Conservation (phyloP, 345 rosid genomes). For the Geranium brycei region DNA sequence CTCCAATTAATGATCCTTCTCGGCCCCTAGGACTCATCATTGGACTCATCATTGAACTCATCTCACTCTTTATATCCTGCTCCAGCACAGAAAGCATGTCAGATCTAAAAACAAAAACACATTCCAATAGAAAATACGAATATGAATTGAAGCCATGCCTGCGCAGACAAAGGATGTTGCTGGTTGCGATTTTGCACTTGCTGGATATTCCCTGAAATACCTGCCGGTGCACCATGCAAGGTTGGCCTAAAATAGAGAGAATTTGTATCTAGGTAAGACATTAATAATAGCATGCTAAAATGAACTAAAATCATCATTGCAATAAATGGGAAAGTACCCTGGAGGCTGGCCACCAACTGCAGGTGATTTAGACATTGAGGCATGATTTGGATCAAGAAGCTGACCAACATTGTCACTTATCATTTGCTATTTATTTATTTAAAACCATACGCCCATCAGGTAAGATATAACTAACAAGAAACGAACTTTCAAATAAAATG, state of each 20-base stretch:
- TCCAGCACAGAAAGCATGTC: slow-evolving; percentile 2
- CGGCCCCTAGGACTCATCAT: slow-evolving; percentile 16
- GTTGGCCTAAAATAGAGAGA: slow-evolving; percentile 23
- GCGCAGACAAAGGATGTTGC: slow-evolving; percentile 28
- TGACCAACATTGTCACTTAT: slow-evolving; percentile 31
- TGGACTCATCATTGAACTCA: slow-evolving; percentile 31
- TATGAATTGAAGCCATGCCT: slow-evolving; percentile 12
- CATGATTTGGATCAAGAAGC: slow-evolving; percentile 35
- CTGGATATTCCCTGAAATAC: slow-evolving; percentile 14
- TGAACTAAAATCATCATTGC: neutral
- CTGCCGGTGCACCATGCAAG: slow-evolving; percentile 26
- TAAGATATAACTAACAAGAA: too few species aligned
- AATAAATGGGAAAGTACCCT: slow-evolving; percentile 22
- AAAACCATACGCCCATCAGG: neutral
- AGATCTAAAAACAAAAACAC: neutral
- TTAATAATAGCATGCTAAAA: neutral
- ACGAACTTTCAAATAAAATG: neutral
- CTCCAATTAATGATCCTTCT: slow-evolving; percentile 33
- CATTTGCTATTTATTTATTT: slow-evolving; percentile 26
- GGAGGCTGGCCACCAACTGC: slow-evolving; percentile 30
- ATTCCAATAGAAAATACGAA: neutral
- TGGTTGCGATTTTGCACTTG: slow-evolving; percentile 33
- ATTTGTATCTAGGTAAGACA: neutral
- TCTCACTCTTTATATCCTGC: slow-evolving; percentile 32
- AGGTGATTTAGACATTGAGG: slow-evolving; percentile 33